Evolutionary conservation across 2,329 filamentous ascomycete species (phyloP), one percentile per base, ranked within the genome.

Genomic region (Colletotrichum cuscutae): DNA sequence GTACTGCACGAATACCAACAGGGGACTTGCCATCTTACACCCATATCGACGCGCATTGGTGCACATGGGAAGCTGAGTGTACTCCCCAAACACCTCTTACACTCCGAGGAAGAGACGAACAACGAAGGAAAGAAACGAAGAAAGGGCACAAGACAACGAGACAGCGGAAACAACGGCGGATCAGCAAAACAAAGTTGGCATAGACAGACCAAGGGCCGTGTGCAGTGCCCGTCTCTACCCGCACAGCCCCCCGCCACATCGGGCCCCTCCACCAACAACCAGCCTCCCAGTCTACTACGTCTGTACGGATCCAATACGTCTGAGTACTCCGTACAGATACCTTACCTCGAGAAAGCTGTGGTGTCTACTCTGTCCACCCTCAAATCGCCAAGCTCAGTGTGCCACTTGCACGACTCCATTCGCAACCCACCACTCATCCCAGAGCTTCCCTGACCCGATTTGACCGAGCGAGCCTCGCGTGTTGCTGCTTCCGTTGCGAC

Each of bases 401-500:
- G 69, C 68, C 56, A 71, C 56, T 61, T 28, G 57, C 37, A 68
- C 69, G 53, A 69, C 65, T 59, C 70, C 70, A 72, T 72, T 69
- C 70, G 65, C 65, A 72, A 60, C 56, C 70, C 65, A 72, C 53
- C 54, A 46, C 70, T 15, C 26, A 24, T 70, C 46, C 19, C 35
- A 46, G 42, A 69, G 46, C 66, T 60, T 64, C 53, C 49, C 66
- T 72, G 60, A 54, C 70, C 56, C 65, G 67, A 59, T 60, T 60
- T 70, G 60, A 54, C 60, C 57, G 56, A 60, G 46, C 63, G 56
- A 61, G 68, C 56, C 32, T 67, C 32, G 62, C 32, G 24, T 56
- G 35, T 49, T 62, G 42, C 59, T 63, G 58, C 32, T 42, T 5
- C n/a, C 52, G 9, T 54, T 54, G 22, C 52, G 12, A 54, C 52